These are phyloP conservation scores for Colletotrichum echinochloae DNA, from an alignment of 2,329 filamentous ascomycete genomes.

Conservation along the genomic window DNA sequence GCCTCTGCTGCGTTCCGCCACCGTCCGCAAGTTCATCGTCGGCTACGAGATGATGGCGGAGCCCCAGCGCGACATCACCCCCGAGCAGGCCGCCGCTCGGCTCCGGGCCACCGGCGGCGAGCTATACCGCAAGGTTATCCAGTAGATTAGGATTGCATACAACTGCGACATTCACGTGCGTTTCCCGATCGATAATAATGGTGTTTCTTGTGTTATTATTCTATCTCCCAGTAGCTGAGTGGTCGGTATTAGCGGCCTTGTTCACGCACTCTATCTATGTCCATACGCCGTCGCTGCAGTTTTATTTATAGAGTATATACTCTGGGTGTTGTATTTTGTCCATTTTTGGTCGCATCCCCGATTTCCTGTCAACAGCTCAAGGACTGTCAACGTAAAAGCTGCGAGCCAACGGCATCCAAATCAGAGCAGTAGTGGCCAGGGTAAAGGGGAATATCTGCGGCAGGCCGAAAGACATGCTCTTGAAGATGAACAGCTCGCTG, in stretches of 20 bases:
- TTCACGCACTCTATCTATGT: background rate
- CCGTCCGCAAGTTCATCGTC: constrained; percentile 95
- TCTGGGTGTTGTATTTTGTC: background rate
- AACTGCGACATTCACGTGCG: background rate
- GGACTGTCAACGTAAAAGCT: constrained; percentile 70
- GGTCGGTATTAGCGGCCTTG: background rate
- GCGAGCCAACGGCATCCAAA: constrained; percentile 77
- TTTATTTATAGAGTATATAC: background rate
- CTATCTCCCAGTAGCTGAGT: background rate
- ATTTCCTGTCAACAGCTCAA: background rate
- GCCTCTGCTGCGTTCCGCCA: constrained; percentile 89
- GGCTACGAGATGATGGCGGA: constrained; percentile 97
- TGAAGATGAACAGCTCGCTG: constrained; percentile 84
- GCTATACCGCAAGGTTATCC: constrained; percentile 80
- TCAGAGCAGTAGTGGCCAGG: constrained; percentile 62
- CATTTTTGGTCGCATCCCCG: no score
- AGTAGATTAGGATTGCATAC: constrained; percentile 23
- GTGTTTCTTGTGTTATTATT: background rate
- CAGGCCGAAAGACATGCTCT: constrained; percentile 74
- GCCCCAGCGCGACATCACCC: constrained; percentile 97
- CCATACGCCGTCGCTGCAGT: background rate
- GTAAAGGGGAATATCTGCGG: constrained; percentile 68
- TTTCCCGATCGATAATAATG: no score
- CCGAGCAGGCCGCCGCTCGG: constrained; percentile 88
- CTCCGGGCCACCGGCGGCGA: constrained; percentile 82